Conservation (phyloP, 2,329 filamentous ascomycete genomes). For the Aspergillus tamarii region DNA sequence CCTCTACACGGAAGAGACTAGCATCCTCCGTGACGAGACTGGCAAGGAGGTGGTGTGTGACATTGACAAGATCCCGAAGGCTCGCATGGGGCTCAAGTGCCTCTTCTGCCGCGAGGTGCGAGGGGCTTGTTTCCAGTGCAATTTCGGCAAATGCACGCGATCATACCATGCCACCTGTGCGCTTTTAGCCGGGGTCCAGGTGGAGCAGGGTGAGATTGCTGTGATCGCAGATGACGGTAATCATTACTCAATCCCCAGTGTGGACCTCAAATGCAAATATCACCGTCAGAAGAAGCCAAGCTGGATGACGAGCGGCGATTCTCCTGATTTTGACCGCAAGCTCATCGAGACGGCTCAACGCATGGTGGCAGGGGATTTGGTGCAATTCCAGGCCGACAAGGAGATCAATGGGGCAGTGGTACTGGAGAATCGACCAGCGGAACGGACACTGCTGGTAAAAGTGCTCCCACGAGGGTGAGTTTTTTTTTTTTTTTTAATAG, state of each 20-base stretch:
- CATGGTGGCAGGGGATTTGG: constrained; percentile 73
- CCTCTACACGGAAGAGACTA: constrained; percentile 89
- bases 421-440: constrained; percentile 76
- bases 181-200: constrained; percentile 84
- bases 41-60: constrained; percentile 76
- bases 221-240: constrained; percentile 88
- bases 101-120: constrained; percentile 92
- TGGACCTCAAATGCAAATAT: constrained; percentile 93
- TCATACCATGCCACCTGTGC: constrained; percentile 96
- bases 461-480: constrained; percentile 82
- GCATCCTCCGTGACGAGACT: constrained; percentile 70
- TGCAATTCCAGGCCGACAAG: constrained; percentile 82
- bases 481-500: constrained; percentile 14
- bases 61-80: constrained; percentile 79
- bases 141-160: constrained; percentile 87
- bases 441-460: constrained; percentile 77
- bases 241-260: constrained; percentile 88
- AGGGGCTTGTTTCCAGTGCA: constrained; percentile 97
- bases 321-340: constrained; percentile 70
- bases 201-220: constrained; percentile 83
- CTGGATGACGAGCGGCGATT: constrained; percentile 65
- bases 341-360: constrained; percentile 69
- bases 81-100: constrained; percentile 88
- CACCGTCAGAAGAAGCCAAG: constrained; percentile 86
- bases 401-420: constrained; percentile 92